These are phyloP conservation scores for Hordeum vulgare DNA, from an alignment of 176 grass and related monocot species.

Conservation along the genomic window DNA sequence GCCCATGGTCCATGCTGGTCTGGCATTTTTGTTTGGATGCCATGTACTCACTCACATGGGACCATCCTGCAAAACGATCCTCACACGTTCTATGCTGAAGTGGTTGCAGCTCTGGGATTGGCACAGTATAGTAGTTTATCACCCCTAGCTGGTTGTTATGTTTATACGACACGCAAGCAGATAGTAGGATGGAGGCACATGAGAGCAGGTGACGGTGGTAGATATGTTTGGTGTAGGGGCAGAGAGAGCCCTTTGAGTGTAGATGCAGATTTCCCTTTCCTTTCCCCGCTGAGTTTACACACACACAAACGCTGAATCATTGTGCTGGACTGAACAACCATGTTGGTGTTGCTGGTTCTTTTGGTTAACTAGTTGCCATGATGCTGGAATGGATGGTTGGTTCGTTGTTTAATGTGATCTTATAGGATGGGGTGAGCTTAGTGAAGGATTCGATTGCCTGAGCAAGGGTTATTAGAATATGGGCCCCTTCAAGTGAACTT, in stretches of 20 bases:
- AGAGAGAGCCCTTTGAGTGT: constrained; percentile 24
- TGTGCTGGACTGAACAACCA: constrained; percentile 19
- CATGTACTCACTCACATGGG: constrained; percentile 7
- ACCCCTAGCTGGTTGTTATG: background rate
- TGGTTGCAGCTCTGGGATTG: background rate
- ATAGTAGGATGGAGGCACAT: constrained; percentile 11
- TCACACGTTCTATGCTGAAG: background rate
- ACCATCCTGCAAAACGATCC: background rate
- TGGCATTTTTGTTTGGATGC: background rate
- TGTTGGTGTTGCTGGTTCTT: constrained; percentile 18
- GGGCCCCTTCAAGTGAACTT: background rate
- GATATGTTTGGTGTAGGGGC: constrained; percentile 25
- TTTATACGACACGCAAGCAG: constrained; percentile 1
- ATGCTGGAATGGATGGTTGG: background rate
- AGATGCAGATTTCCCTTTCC: constrained; percentile 11
- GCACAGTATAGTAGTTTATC: background rate
- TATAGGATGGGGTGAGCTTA: background rate
- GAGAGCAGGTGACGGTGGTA: constrained; percentile 12
- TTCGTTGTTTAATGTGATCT: background rate
- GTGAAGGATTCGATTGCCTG: background rate
- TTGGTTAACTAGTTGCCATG: constrained; percentile 1
- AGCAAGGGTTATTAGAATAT: background rate
- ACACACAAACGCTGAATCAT: constrained; percentile 15
- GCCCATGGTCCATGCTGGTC: background rate
- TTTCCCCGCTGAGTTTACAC: background rate